Base-by-base conservation (phyloP, 768 basidiomycete species). In the Trametopsis cervina region DNA sequence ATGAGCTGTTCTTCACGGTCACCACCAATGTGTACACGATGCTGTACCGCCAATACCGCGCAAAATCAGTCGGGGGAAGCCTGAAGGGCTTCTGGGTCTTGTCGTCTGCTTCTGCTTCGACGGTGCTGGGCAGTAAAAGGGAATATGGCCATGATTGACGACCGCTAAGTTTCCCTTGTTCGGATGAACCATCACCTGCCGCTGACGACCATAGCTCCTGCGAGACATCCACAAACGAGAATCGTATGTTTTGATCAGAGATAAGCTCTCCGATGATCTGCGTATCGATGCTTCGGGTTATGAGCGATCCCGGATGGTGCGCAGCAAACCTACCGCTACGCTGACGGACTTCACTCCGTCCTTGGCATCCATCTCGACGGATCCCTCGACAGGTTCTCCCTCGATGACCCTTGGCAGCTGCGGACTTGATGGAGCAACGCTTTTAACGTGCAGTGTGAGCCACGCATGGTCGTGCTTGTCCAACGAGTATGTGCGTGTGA, bases 391-490 rank as follows among this genome's bases (percentile, higher is more conserved):
- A 10, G 24, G 6, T 22, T 47, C 35, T 22, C 46, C 46, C 23
- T 47, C 46, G 13, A 38, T 17, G 5, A 39, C 17, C 7, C 13
- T 37, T n/a, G 46, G 46, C 17, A 47, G 46, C 29, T 33, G 29
- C 7, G 29, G 9, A 15, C 9, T 15, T 7, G 29, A 33, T 7
- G 15, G 9, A 7, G 29, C 29, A 33, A 7, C 15, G 29, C 29
- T 33, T 33, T 15, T 33, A 15, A 33, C 9, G 29, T 33, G 7
- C 29, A 33, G 15, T 15, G 7, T 33, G 29, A 33, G 7, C 29
- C 29, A 33, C 15, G 15, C 29, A 33, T 33, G 29, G 29, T 15
- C 29, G 15, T 33, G 9, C 15, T 33, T 33, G 9, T 7, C 15
- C 29, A 33, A 15, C 15, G 29, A 33, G 29, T 33, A 33, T 33